These are phyloP conservation scores for Tetrapisispora phaffii DNA, from an alignment of 805 yeast genomes.

Conservation along the genomic window DNA sequence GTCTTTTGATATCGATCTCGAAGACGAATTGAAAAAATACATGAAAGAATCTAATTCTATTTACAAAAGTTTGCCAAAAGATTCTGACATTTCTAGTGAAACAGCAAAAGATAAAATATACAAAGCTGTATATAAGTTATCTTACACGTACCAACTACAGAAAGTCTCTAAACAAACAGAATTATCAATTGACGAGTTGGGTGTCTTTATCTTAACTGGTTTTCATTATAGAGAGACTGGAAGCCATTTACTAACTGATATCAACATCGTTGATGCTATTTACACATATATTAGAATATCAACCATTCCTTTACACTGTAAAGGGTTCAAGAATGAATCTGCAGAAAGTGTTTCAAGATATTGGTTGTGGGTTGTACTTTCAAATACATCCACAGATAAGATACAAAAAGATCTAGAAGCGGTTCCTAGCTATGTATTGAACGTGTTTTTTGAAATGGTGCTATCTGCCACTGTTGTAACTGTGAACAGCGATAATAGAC, in stretches of 20 bases:
- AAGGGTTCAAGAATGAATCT: constrained; percentile 15
- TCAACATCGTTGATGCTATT: constrained; percentile 27
- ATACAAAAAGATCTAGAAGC: constrained; percentile 9
- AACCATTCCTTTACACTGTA: constrained; percentile 32
- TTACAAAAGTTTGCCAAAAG: constrained; percentile 30
- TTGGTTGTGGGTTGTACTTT: constrained; percentile 32
- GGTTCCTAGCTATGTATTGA: constrained; percentile 29
- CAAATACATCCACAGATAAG: constrained; percentile 13
- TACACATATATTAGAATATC: constrained; percentile 34
- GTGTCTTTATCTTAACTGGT: constrained; percentile 27
- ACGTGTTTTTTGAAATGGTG: constrained; percentile 35
- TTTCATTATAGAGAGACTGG: constrained; percentile 16
- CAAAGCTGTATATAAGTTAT: constrained; percentile 30
- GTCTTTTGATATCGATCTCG: constrained; percentile 58
- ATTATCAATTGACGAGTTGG: constrained; percentile 27
- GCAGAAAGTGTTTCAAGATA: constrained; percentile 25
- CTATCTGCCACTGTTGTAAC: constrained; percentile 31
- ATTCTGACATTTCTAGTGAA: constrained; percentile 21
- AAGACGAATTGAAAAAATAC: constrained; percentile 30
- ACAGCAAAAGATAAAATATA: constrained; percentile 29
- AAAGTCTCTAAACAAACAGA: constrained; percentile 22
- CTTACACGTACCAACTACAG: constrained; percentile 30
- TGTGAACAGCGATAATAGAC: constrained; percentile 32
- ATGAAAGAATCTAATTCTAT: constrained; percentile 33
- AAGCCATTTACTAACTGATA: constrained; percentile 11